Conservation (phyloP, 495 filamentous ascomycete genomes). For the Penicillium bialowiezense region DNA sequence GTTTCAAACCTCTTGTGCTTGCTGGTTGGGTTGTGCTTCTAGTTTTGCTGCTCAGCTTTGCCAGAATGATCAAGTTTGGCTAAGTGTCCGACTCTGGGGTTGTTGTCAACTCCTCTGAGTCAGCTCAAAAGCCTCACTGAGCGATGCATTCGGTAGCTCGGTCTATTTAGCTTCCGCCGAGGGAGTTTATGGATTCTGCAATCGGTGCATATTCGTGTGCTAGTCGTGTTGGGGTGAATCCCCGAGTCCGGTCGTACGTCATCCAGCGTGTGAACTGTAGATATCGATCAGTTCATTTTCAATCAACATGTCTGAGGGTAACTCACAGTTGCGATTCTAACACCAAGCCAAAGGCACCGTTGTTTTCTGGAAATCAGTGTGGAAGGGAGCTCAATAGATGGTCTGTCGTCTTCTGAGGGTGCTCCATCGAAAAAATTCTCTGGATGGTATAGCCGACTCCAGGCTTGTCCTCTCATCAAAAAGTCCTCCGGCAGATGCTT, state of each 20-base stretch:
- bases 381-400: conserved; percentile 24
- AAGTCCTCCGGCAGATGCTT: conserved; percentile 85
- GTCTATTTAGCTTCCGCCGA: no score
- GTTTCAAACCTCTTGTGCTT: conserved; percentile 13
- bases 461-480: conserved; percentile 71
- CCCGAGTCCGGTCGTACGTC: conserved; percentile 25
- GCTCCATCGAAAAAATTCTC: conserved; percentile 65
- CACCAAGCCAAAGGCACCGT: conserved; percentile 6
- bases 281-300: not conserved
- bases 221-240: conserved; percentile 31
- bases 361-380: not conserved
- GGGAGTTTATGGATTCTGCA: no score
- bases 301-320: not conserved
- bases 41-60: no score
- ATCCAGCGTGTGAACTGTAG: conserved; percentile 43
- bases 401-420: conserved; percentile 73
- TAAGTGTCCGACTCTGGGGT: no score
- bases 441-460: conserved; percentile 68
- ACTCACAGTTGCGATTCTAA: conserved; percentile 44
- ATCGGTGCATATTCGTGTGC: conserved; percentile 24
- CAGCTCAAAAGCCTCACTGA: no score
- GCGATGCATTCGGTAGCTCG: no score
- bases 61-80: no score
- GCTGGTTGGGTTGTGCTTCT: not conserved
- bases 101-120: no score